phyloP scores from a whole-genome alignment of 2,329 filamentous ascomycete genomes.

The Diaporthe sp. region DNA sequence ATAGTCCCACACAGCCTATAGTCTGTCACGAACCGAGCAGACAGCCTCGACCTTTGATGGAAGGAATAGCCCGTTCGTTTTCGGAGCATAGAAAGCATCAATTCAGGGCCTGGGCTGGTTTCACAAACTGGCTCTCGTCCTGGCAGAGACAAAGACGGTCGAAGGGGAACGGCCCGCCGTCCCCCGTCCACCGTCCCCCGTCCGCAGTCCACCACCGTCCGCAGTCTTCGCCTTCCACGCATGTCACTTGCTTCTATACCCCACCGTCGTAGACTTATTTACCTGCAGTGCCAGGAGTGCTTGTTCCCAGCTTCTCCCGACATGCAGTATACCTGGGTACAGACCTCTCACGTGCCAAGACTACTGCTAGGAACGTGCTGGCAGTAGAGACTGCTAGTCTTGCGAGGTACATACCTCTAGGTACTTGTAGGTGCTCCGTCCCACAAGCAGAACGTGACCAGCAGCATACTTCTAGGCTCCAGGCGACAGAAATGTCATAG shows the following conservation, averaged over 20 bases:
- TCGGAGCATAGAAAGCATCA: background rate
- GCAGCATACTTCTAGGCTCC: background rate
- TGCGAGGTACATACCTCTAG: no score
- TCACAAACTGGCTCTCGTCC: background rate
- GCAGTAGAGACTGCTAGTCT: background rate
- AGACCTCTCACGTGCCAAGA: background rate
- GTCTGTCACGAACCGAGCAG: background rate
- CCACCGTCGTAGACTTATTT: background rate
- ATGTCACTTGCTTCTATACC: background rate
- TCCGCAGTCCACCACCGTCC: background rate
- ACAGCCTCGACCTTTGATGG: background rate
- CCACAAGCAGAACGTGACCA: background rate
- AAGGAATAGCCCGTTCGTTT: slow-evolving; percentile 12
- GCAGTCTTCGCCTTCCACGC: background rate
- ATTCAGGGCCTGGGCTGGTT: background rate
- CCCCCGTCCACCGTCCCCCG: background rate
- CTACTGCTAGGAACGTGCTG: background rate
- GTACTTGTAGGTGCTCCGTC: background rate
- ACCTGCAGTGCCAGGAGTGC: background rate
- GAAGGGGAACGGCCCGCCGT: background rate
- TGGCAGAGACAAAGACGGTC: slow-evolving; percentile 12
- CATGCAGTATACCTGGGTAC: background rate
- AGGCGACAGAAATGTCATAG: background rate
- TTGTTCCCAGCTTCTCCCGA: background rate
- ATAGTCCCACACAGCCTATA: background rate